Base-by-base conservation (phyloP, 148 eudicot genomes). In the Persicaria tinctoria region DNA sequence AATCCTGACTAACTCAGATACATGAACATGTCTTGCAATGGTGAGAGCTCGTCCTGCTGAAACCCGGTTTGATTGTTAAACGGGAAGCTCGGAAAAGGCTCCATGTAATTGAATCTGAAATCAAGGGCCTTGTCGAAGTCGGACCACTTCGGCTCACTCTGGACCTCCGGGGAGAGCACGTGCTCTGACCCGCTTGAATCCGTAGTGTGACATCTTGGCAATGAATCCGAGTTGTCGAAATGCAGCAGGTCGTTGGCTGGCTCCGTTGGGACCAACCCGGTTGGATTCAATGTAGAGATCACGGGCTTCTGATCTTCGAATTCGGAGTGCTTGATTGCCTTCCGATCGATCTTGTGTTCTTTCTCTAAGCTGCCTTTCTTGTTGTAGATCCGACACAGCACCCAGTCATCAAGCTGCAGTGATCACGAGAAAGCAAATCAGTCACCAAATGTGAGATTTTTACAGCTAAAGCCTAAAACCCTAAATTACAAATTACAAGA, bases 341-440 rank as follows among this genome's bases (percentile, higher is more conserved):
- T 78, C 8, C 50, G 76, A 50, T 55, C 79, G 9, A 45, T 76
- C 70, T 20, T 57, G 56, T 47, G 55, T 18, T 74, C 79, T 74
- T 84, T 85, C 16, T 87, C 90, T 5, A 87, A 72, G 27, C 76
- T 73, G 5, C 94, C 92, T 51, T 91, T 91, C 80, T 91, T 91
- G 85, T 91, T 91, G 88, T 91, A 91, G 16, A 89, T 87, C 2
- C 93, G 93, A 77, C 93, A 89, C 56, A 89, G 70, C 54, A 89
- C 93, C 93, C 93, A 89, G 71, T 89, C 93, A 78, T 89, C 93
- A 23, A 89, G 87, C 90, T 87, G 87, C 76, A 82, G 51, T 6
- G 51, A 49, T 49, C 51, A 49, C 51, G 41, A 32, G 41, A 32
- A 32, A 32, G 41, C 1, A 32, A 32, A 32, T 32, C 41, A 32